Evolutionary conservation across 805 yeast genomes (phyloP).

Genomic region (Groenewaldozyma salmanticensis): DNA sequence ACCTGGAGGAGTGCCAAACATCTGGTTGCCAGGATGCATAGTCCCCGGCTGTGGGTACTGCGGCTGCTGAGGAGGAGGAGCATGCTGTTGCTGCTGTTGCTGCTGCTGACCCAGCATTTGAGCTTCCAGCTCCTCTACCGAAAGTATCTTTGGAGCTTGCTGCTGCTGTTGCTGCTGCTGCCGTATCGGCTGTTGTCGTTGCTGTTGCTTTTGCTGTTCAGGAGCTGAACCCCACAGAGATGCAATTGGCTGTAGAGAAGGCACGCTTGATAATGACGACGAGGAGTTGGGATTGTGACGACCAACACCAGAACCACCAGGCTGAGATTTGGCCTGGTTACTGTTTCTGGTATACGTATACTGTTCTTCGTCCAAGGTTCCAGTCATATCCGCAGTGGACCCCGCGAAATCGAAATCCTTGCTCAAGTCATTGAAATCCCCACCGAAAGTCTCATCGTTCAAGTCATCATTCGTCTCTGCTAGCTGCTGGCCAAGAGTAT

Average conservation of each 20-base stretch:
- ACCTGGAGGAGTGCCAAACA: constrained; percentile 5
- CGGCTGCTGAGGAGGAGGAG: constrained; percentile 9
- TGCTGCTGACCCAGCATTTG: constrained; percentile 42
- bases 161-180: too few species aligned
- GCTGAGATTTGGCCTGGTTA: neutral
- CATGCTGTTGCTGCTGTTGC: constrained; percentile 10
- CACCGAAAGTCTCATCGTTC: constrained; percentile 74
- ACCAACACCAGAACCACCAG: neutral
- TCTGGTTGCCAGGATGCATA: constrained; percentile 8
- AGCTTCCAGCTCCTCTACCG: constrained; percentile 81
- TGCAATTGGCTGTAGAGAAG: constrained; percentile 54
- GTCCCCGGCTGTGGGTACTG: constrained; percentile 5
- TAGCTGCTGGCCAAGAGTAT: constrained; percentile 54
- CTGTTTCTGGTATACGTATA: constrained; percentile 22
- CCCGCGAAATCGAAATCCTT: constrained; percentile 59
- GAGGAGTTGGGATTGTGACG: constrained; percentile 7
- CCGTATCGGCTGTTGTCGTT: neutral
- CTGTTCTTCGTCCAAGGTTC: constrained; percentile 21
- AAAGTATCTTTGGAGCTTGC: constrained; percentile 43
- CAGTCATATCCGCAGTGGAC: constrained; percentile 24
- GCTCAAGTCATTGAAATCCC: constrained; percentile 35
- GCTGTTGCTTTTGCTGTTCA: constrained; percentile 15
- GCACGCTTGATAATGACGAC: too few species aligned
- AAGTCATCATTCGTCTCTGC: constrained; percentile 68
- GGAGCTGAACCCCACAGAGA: constrained; percentile 50